Conservation (phyloP, 805 yeast genomes). For the Yueomyces sinensis region DNA sequence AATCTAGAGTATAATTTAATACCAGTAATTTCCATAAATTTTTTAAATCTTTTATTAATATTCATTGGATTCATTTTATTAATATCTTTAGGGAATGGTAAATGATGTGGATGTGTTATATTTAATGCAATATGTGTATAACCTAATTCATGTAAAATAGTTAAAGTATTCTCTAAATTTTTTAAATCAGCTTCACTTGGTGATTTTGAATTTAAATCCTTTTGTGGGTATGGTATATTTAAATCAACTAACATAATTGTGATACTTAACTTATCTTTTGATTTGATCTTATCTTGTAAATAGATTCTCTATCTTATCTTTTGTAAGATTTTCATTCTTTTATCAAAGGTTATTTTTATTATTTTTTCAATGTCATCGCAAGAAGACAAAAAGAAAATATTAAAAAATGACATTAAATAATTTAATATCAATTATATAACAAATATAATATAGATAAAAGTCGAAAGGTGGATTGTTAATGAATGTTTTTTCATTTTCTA, state of each 20-base stretch:
- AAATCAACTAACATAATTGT: constrained; percentile 53
- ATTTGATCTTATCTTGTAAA: no score
- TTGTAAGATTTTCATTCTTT: no score
- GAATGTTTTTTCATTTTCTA: no score
- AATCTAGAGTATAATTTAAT: constrained; percentile 51
- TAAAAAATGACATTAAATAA: no score
- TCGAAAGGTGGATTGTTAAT: no score
- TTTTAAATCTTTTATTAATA: constrained; percentile 15
- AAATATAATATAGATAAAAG: no score
- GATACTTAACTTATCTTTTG: no score
- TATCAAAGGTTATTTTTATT: no score
- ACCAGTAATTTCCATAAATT: constrained; percentile 23
- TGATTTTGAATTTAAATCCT: constrained; percentile 31
- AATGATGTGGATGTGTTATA: constrained; percentile 37
- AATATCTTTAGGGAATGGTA: constrained; percentile 36
- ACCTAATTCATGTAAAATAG: constrained; percentile 46
- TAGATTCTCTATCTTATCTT: no score
- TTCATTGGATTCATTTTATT: constrained; percentile 33
- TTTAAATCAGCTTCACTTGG: constrained; percentile 29
- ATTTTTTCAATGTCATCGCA: no score
- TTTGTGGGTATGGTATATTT: constrained; percentile 62
- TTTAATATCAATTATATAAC: no score
- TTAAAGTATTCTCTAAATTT: constrained; percentile 35
- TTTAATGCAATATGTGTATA: constrained; percentile 72
- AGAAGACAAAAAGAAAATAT: no score